Conservation (phyloP, 106 monocot genomes). For the Xerophyta viscosa region DNA sequence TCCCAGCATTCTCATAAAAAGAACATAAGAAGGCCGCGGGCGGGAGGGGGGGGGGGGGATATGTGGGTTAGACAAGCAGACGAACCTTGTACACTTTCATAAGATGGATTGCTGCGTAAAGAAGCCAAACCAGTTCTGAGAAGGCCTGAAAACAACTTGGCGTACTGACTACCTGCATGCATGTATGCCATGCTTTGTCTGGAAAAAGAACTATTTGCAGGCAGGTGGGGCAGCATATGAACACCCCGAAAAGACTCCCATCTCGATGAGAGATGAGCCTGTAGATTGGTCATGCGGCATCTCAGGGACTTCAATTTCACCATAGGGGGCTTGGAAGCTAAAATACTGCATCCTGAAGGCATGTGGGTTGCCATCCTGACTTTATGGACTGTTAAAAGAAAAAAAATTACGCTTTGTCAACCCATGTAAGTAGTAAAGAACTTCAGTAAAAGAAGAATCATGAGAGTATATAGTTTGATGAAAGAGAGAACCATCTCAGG, state of each 20-base stretch:
- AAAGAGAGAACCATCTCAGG: no score
- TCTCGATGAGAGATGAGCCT: constrained; percentile 62
- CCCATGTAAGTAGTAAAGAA: no score
- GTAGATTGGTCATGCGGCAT: constrained; percentile 55
- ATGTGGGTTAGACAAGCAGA: no score
- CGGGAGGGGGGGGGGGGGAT: no score
- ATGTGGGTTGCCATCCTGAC: constrained; percentile 76
- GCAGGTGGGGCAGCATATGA: constrained; percentile 55
- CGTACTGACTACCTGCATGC: constrained; percentile 76
- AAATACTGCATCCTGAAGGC: constrained; percentile 80
- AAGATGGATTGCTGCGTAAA: constrained; percentile 52
- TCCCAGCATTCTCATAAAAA: no score
- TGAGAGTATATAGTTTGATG: no score
- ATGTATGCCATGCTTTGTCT: constrained; percentile 83
- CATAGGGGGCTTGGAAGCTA: constrained; percentile 32
- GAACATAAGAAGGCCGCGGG: no score
- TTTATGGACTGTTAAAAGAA: constrained; percentile 52
- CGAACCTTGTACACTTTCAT: constrained; percentile 60
- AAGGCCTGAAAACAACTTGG: constrained; percentile 75
- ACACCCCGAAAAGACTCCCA: constrained; percentile 75
- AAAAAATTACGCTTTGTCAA: not conserved
- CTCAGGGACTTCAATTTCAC: constrained; percentile 57
- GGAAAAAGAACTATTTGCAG: constrained; percentile 65
- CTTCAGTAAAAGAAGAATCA: no score
- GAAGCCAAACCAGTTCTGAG: constrained; percentile 72